A percentile compares a stretch with the other conserved stretches of the same genome.
phyloP scores from a whole-genome alignment of 768 basidiomycete genomes.

The Boletus pseudo-olivaceus region DNA sequence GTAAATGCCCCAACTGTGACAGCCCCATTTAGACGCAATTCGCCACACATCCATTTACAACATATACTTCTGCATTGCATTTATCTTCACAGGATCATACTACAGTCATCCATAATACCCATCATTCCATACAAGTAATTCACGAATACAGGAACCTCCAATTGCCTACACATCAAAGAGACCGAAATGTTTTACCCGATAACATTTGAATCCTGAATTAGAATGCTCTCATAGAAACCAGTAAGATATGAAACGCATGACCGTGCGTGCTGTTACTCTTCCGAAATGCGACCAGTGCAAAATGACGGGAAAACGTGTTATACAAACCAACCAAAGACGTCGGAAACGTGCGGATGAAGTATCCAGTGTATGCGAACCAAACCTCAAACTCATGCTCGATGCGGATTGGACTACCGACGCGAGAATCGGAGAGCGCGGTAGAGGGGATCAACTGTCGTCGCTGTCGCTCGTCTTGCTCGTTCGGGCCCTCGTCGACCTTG shows the following conservation, averaged over 20 bases:
- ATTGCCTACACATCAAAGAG: background rate
- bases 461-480: constrained; percentile 21
- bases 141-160: background rate
- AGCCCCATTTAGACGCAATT: constrained; percentile 37
- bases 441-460: constrained; percentile 20
- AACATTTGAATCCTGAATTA: constrained; percentile 8
- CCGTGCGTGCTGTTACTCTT: background rate
- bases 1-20: constrained; percentile 42
- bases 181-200: background rate
- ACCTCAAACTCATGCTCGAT: background rate
- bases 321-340: constrained; percentile 12
- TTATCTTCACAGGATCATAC: background rate
- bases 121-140: background rate
- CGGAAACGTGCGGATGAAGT: constrained; percentile 2
- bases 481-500: constrained; percentile 1
- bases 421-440: background rate
- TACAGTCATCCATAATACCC: background rate
- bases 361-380: constrained; percentile 8
- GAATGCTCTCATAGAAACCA: background rate
- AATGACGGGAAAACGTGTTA: constrained; percentile 9
- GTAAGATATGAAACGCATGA: constrained; percentile 7
- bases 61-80: background rate
- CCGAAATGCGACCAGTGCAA: constrained; percentile 3
- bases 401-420: background rate
- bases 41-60: background rate